Conservation (phyloP, 2,329 filamentous ascomycete genomes). For the Fusarium agapanthi region DNA sequence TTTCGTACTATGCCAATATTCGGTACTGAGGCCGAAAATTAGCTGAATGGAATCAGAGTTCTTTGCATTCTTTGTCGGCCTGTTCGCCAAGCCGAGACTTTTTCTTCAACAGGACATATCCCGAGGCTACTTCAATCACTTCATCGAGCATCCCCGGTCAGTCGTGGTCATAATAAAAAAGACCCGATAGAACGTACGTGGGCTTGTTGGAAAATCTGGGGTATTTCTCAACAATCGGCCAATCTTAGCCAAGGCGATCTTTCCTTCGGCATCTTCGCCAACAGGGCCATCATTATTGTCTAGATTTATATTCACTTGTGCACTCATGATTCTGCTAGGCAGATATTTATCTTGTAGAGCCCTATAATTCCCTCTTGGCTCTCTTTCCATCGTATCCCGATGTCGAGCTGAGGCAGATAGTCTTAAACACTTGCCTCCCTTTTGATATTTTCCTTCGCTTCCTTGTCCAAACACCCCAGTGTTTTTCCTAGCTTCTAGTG, state of each 20-base stretch:
- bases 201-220: neutral
- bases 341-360: neutral
- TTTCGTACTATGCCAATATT: neutral
- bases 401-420: no score
- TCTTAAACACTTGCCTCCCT: no score
- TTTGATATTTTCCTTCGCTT: no score
- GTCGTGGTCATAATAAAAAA: neutral
- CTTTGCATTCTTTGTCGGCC: rapidly evolving
- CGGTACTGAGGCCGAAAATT: neutral
- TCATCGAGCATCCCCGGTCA: rapidly evolving
- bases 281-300: neutral
- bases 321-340: rapidly evolving
- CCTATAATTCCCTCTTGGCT: no score
- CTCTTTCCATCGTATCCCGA: no score
- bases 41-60: rapidly evolving
- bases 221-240: neutral
- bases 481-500: no score
- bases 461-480: no score
- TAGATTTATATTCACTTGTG: no score
- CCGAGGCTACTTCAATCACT: rapidly evolving
- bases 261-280: neutral
- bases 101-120: rapidly evolving
- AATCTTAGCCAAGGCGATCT: neutral
- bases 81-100: rapidly evolving
- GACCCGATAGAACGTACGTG: neutral